phyloP scores from a whole-genome alignment of 306 rosid genomes.

The Cicer pinnatifidum region DNA sequence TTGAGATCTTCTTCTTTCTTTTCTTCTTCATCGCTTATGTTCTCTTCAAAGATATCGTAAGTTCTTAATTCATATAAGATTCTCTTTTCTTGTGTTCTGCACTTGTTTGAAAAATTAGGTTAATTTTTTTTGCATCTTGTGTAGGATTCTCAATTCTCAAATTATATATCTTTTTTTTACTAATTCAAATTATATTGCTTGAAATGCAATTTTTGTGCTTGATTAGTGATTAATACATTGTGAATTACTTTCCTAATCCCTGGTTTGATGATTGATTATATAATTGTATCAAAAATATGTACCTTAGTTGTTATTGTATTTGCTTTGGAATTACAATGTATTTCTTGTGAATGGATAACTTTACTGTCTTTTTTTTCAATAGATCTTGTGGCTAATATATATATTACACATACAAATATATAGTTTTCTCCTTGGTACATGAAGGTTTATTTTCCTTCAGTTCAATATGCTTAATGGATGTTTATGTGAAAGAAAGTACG shows the following conservation, averaged over 20 bases:
- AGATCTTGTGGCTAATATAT: neutral
- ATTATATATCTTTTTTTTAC: too few species aligned
- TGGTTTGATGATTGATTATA: neutral
- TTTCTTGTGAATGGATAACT: conserved; percentile 1
- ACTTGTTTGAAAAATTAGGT: neutral
- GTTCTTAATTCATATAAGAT: conserved; percentile 10
- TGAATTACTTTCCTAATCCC: neutral
- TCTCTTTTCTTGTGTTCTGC: neutral
- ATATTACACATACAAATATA: neutral
- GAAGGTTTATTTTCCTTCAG: neutral
- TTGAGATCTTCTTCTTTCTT: conserved; percentile 85
- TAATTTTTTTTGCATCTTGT: neutral
- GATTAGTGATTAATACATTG: neutral
- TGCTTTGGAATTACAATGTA: neutral
- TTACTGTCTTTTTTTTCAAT: neutral
- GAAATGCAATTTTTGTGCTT: neutral
- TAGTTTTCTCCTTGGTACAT: neutral
- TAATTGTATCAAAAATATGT: neutral
- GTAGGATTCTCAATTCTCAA: conserved; percentile 15
- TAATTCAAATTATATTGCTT: neutral
- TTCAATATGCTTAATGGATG: conserved; percentile 4
- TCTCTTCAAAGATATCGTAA: conserved; percentile 86
- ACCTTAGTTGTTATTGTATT: neutral
- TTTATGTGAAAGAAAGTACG: neutral
- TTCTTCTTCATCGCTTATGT: conserved; percentile 77